phyloP scores from a whole-genome alignment of 805 yeast genomes.

The Candida taoyuanica region DNA sequence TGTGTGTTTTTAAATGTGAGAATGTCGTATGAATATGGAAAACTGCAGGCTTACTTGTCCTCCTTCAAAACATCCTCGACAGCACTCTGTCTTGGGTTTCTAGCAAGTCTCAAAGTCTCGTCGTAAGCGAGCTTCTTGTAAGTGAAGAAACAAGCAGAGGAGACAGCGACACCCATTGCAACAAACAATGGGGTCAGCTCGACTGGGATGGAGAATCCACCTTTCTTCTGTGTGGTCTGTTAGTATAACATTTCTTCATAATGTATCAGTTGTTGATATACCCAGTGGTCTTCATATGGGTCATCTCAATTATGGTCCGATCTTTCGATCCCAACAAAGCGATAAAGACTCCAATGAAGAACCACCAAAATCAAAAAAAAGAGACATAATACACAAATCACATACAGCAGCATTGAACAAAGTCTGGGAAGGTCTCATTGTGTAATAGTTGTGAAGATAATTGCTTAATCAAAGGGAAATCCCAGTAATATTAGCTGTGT shows the following conservation, averaged over 20 bases:
- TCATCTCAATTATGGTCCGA: too few species aligned
- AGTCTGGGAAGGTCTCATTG: conserved; percentile 47
- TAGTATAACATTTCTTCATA: conserved; percentile 9
- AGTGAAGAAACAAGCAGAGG: conserved; percentile 47
- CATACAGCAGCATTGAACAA: conserved; percentile 44
- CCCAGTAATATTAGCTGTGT: too few species aligned
- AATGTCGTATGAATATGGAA: not conserved
- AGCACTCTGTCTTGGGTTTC: conserved; percentile 38
- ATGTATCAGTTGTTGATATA: too few species aligned
- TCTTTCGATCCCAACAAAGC: too few species aligned
- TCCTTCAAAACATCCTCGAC: conserved; percentile 14
- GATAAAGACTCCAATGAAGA: too few species aligned
- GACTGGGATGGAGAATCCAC: conserved; percentile 40
- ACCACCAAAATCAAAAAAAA: too few species aligned
- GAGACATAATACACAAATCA: too few species aligned
- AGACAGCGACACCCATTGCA: conserved; percentile 50
- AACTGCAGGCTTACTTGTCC: conserved; percentile 7
- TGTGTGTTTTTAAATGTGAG: not conserved
- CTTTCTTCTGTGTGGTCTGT: conserved; percentile 31
- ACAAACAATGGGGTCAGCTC: conserved; percentile 55
- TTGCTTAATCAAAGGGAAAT: too few species aligned
- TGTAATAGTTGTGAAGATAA: conserved; percentile 2
- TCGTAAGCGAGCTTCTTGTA: conserved; percentile 48
- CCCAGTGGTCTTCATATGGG: too few species aligned
- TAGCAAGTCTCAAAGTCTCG: conserved; percentile 43